Evolutionary conservation across 805 yeast genomes (phyloP).

Genomic region (Myxozyma monticola): DNA sequence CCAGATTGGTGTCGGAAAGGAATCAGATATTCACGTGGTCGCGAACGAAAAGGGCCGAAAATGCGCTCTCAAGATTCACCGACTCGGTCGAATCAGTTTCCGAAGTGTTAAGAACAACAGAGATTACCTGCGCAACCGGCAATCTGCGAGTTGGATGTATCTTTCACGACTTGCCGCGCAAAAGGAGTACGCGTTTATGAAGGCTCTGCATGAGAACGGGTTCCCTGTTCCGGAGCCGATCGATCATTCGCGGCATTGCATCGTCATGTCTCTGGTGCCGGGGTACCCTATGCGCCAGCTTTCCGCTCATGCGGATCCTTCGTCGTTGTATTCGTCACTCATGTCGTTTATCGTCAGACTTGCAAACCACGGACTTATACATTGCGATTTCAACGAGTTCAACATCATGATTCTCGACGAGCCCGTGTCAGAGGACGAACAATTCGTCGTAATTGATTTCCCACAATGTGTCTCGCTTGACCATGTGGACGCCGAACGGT

Average conservation of each 20-base stretch:
- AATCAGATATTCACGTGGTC: slow-evolving; percentile 88
- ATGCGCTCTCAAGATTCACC: slow-evolving; percentile 82
- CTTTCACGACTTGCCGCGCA: slow-evolving; percentile 86
- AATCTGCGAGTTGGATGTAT: slow-evolving; percentile 89
- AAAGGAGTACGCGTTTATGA: slow-evolving; percentile 88
- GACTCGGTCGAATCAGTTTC: slow-evolving; percentile 92
- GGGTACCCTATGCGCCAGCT: slow-evolving; percentile 50
- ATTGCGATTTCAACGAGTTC: slow-evolving; percentile 97
- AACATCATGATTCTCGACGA: slow-evolving; percentile 79
- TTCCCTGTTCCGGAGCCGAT: slow-evolving; percentile 86
- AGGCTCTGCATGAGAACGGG: slow-evolving; percentile 66
- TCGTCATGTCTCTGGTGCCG: slow-evolving; percentile 81
- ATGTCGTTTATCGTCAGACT: slow-evolving; percentile 83
- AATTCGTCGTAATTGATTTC: slow-evolving; percentile 89
- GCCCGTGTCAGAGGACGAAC: slow-evolving; percentile 52
- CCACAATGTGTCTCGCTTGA: slow-evolving; percentile 96
- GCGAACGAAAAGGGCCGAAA: slow-evolving; percentile 65
- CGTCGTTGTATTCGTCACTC: slow-evolving; percentile 73
- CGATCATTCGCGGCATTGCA: slow-evolving; percentile 87
- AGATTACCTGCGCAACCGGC: slow-evolving; percentile 75
- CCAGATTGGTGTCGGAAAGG: slow-evolving; percentile 95
- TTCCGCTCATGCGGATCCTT: slow-evolving; percentile 65
- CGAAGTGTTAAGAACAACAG: slow-evolving; percentile 89
- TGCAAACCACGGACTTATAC: slow-evolving; percentile 87
- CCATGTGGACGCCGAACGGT: slow-evolving; percentile 83